Percentiles rank a stretch among this genome's conserved stretches.
phyloP scores from a whole-genome alignment of 306 rosid genomes.

The Cucurbita pepo region DNA sequence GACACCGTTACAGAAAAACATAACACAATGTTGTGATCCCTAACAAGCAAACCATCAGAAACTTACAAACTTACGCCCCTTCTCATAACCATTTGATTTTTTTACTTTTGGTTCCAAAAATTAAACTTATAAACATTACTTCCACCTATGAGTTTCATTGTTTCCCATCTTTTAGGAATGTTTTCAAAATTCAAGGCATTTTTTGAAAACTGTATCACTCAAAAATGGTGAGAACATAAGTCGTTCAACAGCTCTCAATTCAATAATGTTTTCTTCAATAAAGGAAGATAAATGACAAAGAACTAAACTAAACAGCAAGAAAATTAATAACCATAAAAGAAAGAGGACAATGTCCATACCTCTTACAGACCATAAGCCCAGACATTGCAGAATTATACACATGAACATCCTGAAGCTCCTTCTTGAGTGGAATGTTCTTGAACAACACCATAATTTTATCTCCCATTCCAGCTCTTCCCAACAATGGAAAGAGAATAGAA shows the following conservation, averaged over 20 bases:
- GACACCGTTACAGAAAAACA: neutral
- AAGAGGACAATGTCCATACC: constrained; percentile 29
- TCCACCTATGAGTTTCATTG: no score
- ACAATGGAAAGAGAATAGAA: constrained; percentile 47
- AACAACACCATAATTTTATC: constrained; percentile 49
- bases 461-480: constrained; percentile 72
- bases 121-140: no score
- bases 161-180: no score
- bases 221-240: no score
- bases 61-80: neutral
- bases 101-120: no score
- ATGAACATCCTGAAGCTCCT: constrained; percentile 52
- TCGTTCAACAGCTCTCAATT: neutral
- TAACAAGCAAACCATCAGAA: neutral
- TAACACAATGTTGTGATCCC: neutral
- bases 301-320: neutral
- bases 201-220: neutral
- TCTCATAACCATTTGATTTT: neutral
- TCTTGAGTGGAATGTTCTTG: constrained; percentile 33
- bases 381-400: constrained; percentile 72
- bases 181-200: no score
- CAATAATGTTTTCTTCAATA: neutral
- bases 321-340: neutral
- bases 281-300: no score
- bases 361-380: constrained; percentile 41